These are phyloP conservation scores for Coleophoma cylindrospora DNA, from an alignment of 2,329 filamentous ascomycete species.

Conservation along the genomic window DNA sequence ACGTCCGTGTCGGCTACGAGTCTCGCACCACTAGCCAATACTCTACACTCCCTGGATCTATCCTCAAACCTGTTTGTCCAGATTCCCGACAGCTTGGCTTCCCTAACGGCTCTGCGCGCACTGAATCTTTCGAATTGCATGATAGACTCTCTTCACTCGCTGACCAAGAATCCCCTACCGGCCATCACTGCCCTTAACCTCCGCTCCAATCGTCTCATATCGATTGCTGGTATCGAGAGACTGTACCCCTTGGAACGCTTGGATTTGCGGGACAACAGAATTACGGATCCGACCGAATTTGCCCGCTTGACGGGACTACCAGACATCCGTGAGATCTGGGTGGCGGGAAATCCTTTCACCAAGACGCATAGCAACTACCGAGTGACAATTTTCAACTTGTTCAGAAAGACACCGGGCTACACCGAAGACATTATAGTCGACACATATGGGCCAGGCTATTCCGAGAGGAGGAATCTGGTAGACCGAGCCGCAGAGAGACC, in stretches of 20 bases:
- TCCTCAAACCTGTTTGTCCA: slow-evolving; percentile 93
- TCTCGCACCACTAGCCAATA: slow-evolving; percentile 78
- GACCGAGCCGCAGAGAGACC: slow-evolving; percentile 75
- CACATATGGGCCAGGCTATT: slow-evolving; percentile 73
- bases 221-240: slow-evolving; percentile 84
- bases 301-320: slow-evolving; percentile 86
- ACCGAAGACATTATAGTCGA: slow-evolving; percentile 89
- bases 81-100: slow-evolving; percentile 85
- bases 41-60: slow-evolving; percentile 85
- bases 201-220: slow-evolving; percentile 79
- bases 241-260: slow-evolving; percentile 83
- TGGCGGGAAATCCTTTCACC: slow-evolving; percentile 87
- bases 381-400: slow-evolving; percentile 91
- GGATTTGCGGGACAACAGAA: slow-evolving; percentile 83
- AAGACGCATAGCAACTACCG: slow-evolving; percentile 83
- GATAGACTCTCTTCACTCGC: slow-evolving; percentile 89
- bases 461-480: slow-evolving; percentile 77
- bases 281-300: slow-evolving; percentile 88
- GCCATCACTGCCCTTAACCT: slow-evolving; percentile 93
- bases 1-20: slow-evolving; percentile 73
- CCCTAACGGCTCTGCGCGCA: slow-evolving; percentile 80
- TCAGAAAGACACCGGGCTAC: slow-evolving; percentile 84
- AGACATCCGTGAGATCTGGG: slow-evolving; percentile 87
- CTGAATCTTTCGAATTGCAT: slow-evolving; percentile 95
- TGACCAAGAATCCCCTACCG: slow-evolving; percentile 80